Conservation (phyloP, 768 basidiomycete genomes). For the Hypholoma fasciculare region DNA sequence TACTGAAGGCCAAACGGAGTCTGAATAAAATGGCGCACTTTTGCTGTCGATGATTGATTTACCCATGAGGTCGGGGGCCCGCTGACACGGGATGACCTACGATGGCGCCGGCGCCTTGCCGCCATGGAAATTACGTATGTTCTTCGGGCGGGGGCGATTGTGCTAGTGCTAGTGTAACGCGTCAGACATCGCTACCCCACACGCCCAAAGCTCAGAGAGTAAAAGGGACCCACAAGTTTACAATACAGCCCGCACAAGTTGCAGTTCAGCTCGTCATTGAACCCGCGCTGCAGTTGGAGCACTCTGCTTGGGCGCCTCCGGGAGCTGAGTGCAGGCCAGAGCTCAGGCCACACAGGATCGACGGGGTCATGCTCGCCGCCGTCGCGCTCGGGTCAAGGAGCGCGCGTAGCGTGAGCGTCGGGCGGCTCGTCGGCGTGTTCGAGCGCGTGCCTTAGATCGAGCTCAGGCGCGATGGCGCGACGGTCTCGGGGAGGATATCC, state of each 20-base stretch:
- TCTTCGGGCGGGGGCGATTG: constrained; percentile 87
- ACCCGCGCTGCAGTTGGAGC: constrained; percentile 83
- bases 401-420: constrained; percentile 61
- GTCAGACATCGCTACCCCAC: not conserved
- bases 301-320: constrained; percentile 74
- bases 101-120: constrained; percentile 63
- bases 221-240: constrained; percentile 60
- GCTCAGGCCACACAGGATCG: constrained; percentile 34
- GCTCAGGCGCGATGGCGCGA: constrained; percentile 59
- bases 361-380: constrained; percentile 54
- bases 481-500: constrained; percentile 48
- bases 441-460: constrained; percentile 52
- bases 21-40: constrained; percentile 27
- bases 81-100: constrained; percentile 63
- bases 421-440: constrained; percentile 43
- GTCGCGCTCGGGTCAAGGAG: constrained; percentile 64
- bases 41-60: constrained; percentile 28
- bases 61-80: constrained; percentile 75
- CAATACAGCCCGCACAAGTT: constrained; percentile 89
- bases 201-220: constrained; percentile 8
- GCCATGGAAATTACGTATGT: constrained; percentile 76
- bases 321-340: constrained; percentile 41
- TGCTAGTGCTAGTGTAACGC: constrained; percentile 45
- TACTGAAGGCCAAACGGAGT: constrained; percentile 29
- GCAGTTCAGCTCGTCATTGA: constrained; percentile 89